Percentiles rank a stretch among this genome's conserved stretches.
phyloP scores from a whole-genome alignment of 2,329 filamentous ascomycete species.

The Colletotrichum cordylinicola region DNA sequence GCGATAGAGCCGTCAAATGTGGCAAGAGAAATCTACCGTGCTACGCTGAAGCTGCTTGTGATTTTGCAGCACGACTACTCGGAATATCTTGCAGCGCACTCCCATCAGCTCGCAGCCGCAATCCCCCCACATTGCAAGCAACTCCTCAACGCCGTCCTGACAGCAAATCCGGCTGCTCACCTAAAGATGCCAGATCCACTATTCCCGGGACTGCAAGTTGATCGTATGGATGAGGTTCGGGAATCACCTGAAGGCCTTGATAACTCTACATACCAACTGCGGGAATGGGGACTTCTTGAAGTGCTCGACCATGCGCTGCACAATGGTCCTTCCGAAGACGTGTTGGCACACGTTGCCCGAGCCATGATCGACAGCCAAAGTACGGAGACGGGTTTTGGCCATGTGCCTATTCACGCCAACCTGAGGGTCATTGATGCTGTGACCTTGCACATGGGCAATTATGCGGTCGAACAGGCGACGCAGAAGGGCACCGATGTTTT shows the following conservation, averaged over 20 bases:
- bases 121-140: constrained; percentile 87
- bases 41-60: constrained; percentile 80
- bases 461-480: constrained; percentile 66
- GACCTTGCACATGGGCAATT: constrained; percentile 80
- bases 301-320: constrained; percentile 65
- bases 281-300: constrained; percentile 59
- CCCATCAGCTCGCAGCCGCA: constrained; percentile 79
- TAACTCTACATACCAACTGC: constrained; percentile 64
- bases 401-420: constrained; percentile 72
- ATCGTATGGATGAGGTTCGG: constrained; percentile 76
- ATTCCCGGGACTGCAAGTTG: constrained; percentile 75
- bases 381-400: constrained; percentile 69
- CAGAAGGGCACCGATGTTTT: constrained; percentile 70
- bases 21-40: constrained; percentile 84
- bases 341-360: constrained; percentile 78
- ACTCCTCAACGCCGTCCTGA: constrained; percentile 85
- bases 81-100: constrained; percentile 89
- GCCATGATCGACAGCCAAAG: constrained; percentile 67
- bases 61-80: constrained; percentile 94
- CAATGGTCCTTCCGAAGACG: constrained; percentile 71
- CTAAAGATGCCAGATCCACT: constrained; percentile 77
- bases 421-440: constrained; percentile 78
- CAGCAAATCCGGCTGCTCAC: constrained; percentile 73
- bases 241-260: constrained; percentile 70
- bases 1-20: constrained; percentile 70